Conservation (phyloP, 768 basidiomycete genomes). For the Tulasnella sp. region DNA sequence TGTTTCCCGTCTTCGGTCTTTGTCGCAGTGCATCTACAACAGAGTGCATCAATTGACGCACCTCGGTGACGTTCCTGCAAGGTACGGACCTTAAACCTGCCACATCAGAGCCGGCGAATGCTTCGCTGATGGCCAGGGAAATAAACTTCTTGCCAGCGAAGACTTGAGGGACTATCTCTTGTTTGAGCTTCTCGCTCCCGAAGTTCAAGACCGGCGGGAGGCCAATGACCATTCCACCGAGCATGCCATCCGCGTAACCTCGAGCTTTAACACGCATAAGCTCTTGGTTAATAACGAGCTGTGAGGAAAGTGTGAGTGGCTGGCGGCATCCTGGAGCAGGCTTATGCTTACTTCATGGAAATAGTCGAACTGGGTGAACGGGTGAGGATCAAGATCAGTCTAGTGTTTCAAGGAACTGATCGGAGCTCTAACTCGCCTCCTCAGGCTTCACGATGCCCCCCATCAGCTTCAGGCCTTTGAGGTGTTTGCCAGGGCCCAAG, state of each 20-base stretch:
- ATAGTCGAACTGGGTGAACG: conserved; percentile 62
- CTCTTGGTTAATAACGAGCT: conserved; percentile 80
- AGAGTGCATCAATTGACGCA: not conserved
- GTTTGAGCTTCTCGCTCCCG: conserved; percentile 67
- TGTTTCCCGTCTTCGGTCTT: conserved; percentile 72
- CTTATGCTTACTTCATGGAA: conserved; percentile 72
- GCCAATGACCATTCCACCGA: conserved; percentile 62
- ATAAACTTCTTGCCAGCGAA: conserved; percentile 78
- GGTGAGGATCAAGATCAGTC: not conserved
- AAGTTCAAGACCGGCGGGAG: conserved; percentile 88
- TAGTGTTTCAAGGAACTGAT: not conserved
- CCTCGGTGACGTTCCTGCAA: not conserved
- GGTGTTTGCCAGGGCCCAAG: conserved; percentile 83
- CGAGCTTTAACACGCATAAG: conserved; percentile 78
- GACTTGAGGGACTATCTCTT: conserved; percentile 68
- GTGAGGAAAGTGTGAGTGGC: not conserved
- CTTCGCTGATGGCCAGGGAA: conserved; percentile 87
- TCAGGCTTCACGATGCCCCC: conserved; percentile 72
- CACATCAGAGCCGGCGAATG: conserved; percentile 88
- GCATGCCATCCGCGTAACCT: conserved; percentile 71
- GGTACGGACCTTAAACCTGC: conserved; percentile 50
- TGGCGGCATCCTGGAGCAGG: not conserved
- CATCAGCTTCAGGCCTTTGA: conserved; percentile 71
- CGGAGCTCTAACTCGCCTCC: conserved; percentile 40
- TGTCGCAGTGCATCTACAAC: conserved; percentile 72